Conservation (phyloP, 1,284 basidiomycete species). For the Malassezia restricta region DNA sequence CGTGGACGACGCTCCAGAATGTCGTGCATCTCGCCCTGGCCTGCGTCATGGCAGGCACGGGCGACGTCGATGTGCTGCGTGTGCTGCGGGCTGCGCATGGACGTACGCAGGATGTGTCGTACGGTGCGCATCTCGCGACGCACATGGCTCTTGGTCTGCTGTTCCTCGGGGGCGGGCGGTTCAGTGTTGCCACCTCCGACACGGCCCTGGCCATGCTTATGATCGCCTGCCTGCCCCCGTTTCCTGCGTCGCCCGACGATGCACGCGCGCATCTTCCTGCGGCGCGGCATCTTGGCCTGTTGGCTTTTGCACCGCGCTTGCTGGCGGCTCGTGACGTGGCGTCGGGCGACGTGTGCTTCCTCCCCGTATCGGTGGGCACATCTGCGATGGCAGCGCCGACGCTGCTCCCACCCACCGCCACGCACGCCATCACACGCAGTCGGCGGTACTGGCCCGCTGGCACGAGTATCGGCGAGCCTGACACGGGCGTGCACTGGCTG, state of each 20-base stretch:
- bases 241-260: constrained; percentile 61
- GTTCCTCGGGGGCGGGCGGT: constrained; percentile 85
- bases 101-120: constrained; percentile 54
- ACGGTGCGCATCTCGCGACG: constrained; percentile 78
- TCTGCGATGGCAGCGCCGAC: constrained; percentile 53
- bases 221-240: constrained; percentile 62
- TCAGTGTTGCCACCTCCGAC: constrained; percentile 81
- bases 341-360: constrained; percentile 23
- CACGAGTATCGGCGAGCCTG: neutral
- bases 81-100: constrained; percentile 82
- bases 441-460: constrained; percentile 63
- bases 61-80: constrained; percentile 77
- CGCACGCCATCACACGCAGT: constrained; percentile 69
- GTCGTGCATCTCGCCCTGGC: constrained; percentile 71
- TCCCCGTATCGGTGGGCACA: constrained; percentile 20
- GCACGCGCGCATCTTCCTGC: constrained; percentile 86
- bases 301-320: constrained; percentile 86
- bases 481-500: constrained; percentile 18
- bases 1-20: constrained; percentile 76
- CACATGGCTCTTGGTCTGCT: constrained; percentile 83
- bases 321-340: constrained; percentile 58
- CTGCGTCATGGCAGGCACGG: constrained; percentile 91
- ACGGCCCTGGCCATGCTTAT: constrained; percentile 79
- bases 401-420: constrained; percentile 68
- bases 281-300: constrained; percentile 83